Base-by-base conservation (phyloP, 257 asterid genomes). In the Lycium barbarum region DNA sequence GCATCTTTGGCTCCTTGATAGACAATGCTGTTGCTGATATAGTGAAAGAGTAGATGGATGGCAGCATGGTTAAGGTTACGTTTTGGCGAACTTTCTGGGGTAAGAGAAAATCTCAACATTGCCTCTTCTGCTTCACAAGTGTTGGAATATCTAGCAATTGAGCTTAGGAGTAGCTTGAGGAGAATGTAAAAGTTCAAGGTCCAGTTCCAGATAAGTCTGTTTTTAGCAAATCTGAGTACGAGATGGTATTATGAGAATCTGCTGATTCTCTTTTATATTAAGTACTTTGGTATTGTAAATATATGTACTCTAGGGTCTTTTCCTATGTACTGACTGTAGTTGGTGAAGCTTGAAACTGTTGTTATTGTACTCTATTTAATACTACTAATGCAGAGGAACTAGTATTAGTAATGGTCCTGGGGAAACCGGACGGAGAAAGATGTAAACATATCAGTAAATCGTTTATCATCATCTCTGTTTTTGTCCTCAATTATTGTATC, bases 41-140 rank as follows among this genome's bases (percentile, higher is more conserved):
- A 40, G 79, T 40, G n/a, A 43, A 70, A 71, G 79, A 40, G 82
- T 76, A 49, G 82, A 76, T 22, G 63, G 17, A 9, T 76, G 81
- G 20, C 13, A 12, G 61, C 13, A 49, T 26, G 49, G 33, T 78
- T 51, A 53, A 14, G 53, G 22, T 47, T 53, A 53, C 0, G 15
- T 53, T 49, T 78, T 78, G 65, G 9, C 20, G 14, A 53, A 53
- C 63, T 78, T 14, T 54, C 63, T 9, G 26, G 65, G 26, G 63
- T 26, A 26, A 78, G 26, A 78, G 53, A 78, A 26, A 53, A 78
- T 78, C 14, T 51, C 65, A 13, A 53, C 49, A 1, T 8, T 20
- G 18, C 47, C 47, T 14, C 18, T 51, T 26, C 12, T 3, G 47
- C 63, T 53, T 78, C 65, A 14, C 49, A 76, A 76, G 65, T 76